Conservation (phyloP, 257 asterid genomes). For the Schizonepeta tenuifolia region DNA sequence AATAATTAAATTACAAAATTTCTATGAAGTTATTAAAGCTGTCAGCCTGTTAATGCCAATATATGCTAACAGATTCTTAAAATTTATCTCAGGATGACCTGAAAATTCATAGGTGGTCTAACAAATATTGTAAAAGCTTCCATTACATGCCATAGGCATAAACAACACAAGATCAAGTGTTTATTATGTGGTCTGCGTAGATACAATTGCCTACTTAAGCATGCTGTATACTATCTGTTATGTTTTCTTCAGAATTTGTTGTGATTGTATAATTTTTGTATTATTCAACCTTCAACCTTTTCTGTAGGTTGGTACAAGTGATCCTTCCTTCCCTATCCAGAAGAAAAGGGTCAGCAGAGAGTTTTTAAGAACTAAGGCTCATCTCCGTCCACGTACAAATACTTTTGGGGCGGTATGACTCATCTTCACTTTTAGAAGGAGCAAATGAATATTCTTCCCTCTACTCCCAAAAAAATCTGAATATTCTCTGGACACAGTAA, state of each 20-base stretch:
- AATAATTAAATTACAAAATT: not conserved
- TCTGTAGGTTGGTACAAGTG: constrained; percentile 78
- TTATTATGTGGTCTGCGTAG: constrained; percentile 9
- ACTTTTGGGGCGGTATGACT: constrained; percentile 93
- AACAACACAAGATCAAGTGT: not conserved
- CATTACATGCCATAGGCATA: constrained; percentile 27
- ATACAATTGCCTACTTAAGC: constrained; percentile 24
- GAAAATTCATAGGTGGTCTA: constrained; percentile 5
- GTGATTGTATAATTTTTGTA: constrained; percentile 21
- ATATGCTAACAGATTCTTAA: not conserved
- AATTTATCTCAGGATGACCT: constrained; percentile 16
- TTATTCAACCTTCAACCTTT: constrained; percentile 26
- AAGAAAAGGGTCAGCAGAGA: constrained; percentile 96
- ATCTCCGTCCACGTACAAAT: constrained; percentile 97
- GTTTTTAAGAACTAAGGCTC: constrained; percentile 95
- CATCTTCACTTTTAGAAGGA: constrained; percentile 25
- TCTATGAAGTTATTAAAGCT: constrained; percentile 4
- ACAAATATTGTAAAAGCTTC: constrained; percentile 11
- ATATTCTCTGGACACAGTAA: not conserved
- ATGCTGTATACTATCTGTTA: not conserved
- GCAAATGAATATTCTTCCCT: constrained; percentile 1
- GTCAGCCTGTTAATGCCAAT: not conserved
- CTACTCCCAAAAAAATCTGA: not conserved
- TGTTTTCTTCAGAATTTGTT: constrained; percentile 16
- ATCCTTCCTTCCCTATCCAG: constrained; percentile 94